Percentiles rank a stretch among this genome's conserved stretches.
phyloP scores from a whole-genome alignment of 2,329 filamentous ascomycete genomes.

The Pseudocercospora musae region DNA sequence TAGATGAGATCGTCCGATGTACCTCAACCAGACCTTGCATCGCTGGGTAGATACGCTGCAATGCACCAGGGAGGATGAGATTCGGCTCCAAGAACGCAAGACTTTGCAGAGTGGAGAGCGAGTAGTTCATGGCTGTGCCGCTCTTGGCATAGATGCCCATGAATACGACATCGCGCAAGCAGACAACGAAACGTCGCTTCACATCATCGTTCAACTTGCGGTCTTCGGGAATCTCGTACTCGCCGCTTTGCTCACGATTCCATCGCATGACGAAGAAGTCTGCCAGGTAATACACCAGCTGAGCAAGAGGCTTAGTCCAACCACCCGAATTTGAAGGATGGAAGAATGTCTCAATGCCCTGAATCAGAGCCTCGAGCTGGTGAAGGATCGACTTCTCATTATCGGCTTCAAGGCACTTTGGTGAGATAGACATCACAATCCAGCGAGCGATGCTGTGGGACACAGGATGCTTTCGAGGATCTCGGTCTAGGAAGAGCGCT shows the following conservation, averaged over 20 bases:
- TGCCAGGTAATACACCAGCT: slow-evolving; percentile 86
- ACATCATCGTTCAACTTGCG: slow-evolving; percentile 75
- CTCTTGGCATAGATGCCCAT: slow-evolving; percentile 99
- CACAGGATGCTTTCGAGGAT: slow-evolving; percentile 87
- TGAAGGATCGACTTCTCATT: slow-evolving; percentile 68
- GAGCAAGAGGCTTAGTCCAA: slow-evolving; percentile 87
- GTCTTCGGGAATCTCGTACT: slow-evolving; percentile 79
- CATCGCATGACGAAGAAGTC: slow-evolving; percentile 97
- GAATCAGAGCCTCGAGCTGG: slow-evolving; percentile 84
- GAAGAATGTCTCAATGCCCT: slow-evolving; percentile 97
- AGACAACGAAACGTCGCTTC: slow-evolving; percentile 83
- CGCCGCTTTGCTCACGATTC: slow-evolving; percentile 91
- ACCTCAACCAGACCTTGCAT: slow-evolving; percentile 96
- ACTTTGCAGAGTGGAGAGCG: slow-evolving; percentile 83
- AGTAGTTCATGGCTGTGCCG: slow-evolving; percentile 84
- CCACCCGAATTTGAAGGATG: slow-evolving; percentile 92
- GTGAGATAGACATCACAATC: slow-evolving; percentile 90
- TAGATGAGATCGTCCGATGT: slow-evolving; percentile 88
- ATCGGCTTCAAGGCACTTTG: slow-evolving; percentile 70
- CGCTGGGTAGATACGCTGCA: slow-evolving; percentile 95
- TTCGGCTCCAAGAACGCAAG: slow-evolving; percentile 88
- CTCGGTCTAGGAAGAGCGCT: slow-evolving; percentile 68
- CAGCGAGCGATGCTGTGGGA: slow-evolving; percentile 89
- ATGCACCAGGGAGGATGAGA: slow-evolving; percentile 83
- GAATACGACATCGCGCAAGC: slow-evolving; percentile 87